A percentile compares a stretch with the other conserved stretches of the same genome.
Conservation (phyloP, 768 basidiomycete genomes). For the Xerocomus potaroensis region DNA sequence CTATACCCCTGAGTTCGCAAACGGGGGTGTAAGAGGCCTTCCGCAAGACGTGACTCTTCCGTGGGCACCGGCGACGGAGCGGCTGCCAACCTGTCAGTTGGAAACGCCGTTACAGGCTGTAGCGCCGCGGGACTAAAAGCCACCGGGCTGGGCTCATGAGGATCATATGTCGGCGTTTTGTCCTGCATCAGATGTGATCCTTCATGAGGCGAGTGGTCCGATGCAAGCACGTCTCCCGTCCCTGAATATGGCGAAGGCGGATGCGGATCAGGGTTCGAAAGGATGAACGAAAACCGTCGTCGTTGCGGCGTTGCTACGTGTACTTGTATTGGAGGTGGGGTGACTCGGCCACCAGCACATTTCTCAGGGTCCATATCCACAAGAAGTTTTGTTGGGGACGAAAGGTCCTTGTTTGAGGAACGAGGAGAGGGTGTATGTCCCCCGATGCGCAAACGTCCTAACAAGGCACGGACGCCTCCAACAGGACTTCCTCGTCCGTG, state of each 20-base stretch:
- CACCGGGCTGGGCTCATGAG: not conserved
- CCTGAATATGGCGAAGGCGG: conserved; percentile 19
- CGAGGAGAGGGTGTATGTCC: conserved; percentile 28
- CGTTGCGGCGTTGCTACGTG: conserved; percentile 15
- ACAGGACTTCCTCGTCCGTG: conserved; percentile 21
- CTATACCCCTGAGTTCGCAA: conserved; percentile 22
- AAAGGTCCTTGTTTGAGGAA: conserved; percentile 20
- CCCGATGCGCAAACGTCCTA: conserved; percentile 23
- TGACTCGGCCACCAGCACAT: conserved; percentile 2
- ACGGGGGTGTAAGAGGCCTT: conserved; percentile 30
- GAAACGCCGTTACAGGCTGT: conserved; percentile 1
- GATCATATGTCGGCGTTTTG: not conserved
- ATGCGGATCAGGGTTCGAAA: conserved; percentile 30
- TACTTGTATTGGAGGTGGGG: conserved; percentile 14
- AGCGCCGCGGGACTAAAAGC: not conserved
- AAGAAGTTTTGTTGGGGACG: conserved; percentile 9
- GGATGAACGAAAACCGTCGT: conserved; percentile 27
- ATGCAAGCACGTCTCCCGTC: not conserved
- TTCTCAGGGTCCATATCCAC: conserved; percentile 16
- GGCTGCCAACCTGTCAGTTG: not conserved
- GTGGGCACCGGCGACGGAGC: conserved; percentile 25
- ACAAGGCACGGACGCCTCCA: conserved; percentile 23
- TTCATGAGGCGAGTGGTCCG: not conserved
- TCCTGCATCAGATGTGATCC: not conserved
- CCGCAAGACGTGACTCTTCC: conserved; percentile 22